A percentile compares a stretch with the other conserved stretches of the same genome.
Conservation (phyloP, 805 yeast genomes). For the Schwanniomyces vanrijiae region DNA sequence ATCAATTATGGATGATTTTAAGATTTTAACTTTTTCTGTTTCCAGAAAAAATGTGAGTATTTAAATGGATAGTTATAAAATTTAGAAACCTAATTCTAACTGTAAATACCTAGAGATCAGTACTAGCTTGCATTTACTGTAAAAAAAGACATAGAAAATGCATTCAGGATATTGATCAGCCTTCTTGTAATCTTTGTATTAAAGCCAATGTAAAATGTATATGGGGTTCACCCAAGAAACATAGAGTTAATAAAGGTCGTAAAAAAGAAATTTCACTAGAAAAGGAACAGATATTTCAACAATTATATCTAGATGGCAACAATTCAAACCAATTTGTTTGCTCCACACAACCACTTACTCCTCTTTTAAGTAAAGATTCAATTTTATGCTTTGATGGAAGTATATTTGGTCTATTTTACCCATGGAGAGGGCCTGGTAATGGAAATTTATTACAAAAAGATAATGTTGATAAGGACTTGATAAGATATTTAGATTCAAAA, state of each 20-base stretch:
- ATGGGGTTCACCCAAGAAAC: neutral
- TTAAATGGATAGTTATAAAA: no score
- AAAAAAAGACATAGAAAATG: slow-evolving; percentile 16
- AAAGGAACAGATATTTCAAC: slow-evolving; percentile 22
- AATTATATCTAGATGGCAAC: slow-evolving; percentile 13
- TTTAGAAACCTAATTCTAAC: no score
- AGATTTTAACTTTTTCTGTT: no score
- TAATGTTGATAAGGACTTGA: slow-evolving; percentile 19
- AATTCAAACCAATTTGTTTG: slow-evolving; percentile 25
- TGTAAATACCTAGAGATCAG: no score
- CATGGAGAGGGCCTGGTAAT: slow-evolving; percentile 24
- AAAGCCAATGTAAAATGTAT: slow-evolving; percentile 3
- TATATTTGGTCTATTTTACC: slow-evolving; percentile 24
- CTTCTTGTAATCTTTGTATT: slow-evolving; percentile 16
- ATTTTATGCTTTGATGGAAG: slow-evolving; percentile 29
- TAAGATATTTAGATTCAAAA: slow-evolving; percentile 17
- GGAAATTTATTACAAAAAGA: slow-evolving; percentile 9
- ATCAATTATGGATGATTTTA: no score
- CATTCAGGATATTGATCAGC: neutral
- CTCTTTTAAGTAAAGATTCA: slow-evolving; percentile 26
- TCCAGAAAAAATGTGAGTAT: no score
- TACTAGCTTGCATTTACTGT: slow-evolving; percentile 24
- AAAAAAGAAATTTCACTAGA: slow-evolving; percentile 5
- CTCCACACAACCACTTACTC: slow-evolving; percentile 30
- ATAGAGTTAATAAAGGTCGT: neutral